Evolutionary conservation across 441 rosid genomes (phyloP).

Genomic region (Eutrema salsugineum): DNA sequence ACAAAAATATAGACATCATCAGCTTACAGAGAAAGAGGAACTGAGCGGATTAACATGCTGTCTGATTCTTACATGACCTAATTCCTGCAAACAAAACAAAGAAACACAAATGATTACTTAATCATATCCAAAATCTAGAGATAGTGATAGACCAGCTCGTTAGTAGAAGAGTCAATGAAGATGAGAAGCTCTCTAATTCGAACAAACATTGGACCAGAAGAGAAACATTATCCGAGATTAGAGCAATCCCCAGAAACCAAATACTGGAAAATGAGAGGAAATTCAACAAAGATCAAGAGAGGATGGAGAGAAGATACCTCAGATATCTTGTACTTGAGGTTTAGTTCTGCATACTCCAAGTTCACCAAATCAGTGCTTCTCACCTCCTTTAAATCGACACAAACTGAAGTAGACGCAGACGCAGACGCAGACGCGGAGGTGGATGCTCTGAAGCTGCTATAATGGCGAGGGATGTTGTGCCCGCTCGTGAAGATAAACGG

Average conservation of each 20-base stretch:
- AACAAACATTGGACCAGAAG: background rate
- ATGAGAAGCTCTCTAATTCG: background rate
- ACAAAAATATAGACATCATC: background rate
- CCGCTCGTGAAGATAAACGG: constrained; percentile 16
- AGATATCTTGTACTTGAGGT: constrained; percentile 52
- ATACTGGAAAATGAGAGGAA: background rate
- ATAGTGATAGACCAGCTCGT: background rate
- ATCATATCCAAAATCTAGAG: background rate
- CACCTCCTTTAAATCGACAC: constrained; percentile 29
- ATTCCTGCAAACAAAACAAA: constrained; percentile 44
- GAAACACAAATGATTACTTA: background rate
- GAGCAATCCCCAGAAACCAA: background rate
- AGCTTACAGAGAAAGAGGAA: constrained; percentile 70
- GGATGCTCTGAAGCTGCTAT: constrained; percentile 17
- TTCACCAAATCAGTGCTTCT: constrained; percentile 66
- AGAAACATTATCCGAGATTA: background rate
- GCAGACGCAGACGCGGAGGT: constrained; percentile 6
- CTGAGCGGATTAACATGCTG: constrained; percentile 95
- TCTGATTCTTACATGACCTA: constrained; percentile 78
- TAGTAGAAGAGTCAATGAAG: background rate
- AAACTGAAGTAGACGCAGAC: constrained; percentile 19
- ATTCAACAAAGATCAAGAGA: background rate
- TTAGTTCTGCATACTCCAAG: constrained; percentile 77
- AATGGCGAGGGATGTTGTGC: constrained; percentile 5
- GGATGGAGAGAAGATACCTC: constrained; percentile 39